Percentiles rank a stretch among this genome's conserved stretches.
phyloP scores from a whole-genome alignment of 306 rosid genomes.

The Begonia loranthoides region DNA sequence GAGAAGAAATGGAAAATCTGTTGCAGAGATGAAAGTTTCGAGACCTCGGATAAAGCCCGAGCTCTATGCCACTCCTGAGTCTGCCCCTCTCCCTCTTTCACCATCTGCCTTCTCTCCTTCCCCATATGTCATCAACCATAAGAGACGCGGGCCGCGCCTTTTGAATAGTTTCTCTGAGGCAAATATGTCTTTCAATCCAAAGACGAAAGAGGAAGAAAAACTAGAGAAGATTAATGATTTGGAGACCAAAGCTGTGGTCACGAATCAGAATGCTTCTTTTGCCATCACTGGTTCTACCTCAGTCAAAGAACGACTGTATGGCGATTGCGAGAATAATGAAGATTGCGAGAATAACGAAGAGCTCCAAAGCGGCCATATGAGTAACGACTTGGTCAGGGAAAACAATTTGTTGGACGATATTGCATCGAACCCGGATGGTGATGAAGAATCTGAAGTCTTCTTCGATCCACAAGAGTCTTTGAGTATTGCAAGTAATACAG shows the following conservation, averaged over 20 bases:
- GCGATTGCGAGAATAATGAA: conserved; percentile 9
- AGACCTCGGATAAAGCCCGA: conserved; percentile 73
- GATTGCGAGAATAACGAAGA: conserved; percentile 8
- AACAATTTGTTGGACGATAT: conserved; percentile 14
- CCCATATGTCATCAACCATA: conserved; percentile 83
- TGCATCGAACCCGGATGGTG: conserved; percentile 27
- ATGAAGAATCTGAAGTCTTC: conserved; percentile 52
- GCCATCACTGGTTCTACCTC: conserved; percentile 19
- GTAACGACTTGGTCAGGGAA: conserved; percentile 19
- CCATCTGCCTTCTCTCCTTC: conserved; percentile 86
- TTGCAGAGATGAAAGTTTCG: conserved; percentile 22
- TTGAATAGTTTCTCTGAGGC: conserved; percentile 63
- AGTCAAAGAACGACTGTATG: conserved; percentile 22
- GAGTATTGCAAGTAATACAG: conserved; percentile 59
- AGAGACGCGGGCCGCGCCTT: conserved; percentile 90
- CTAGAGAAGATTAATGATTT: conserved; percentile 9
- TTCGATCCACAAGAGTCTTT: conserved; percentile 62
- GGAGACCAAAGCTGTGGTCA: conserved; percentile 25
- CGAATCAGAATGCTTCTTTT: conserved; percentile 28
- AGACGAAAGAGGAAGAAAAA: conserved; percentile 15
- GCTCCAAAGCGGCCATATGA: conserved; percentile 13
- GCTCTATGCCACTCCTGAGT: conserved; percentile 77
- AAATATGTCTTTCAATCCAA: conserved; percentile 20
- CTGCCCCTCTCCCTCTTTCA: conserved; percentile 66
- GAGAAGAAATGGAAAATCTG: conserved; percentile 35